Base-by-base conservation (phyloP, 2,329 filamentous ascomycete species). In the Pseudogymnoascus sp. region DNA sequence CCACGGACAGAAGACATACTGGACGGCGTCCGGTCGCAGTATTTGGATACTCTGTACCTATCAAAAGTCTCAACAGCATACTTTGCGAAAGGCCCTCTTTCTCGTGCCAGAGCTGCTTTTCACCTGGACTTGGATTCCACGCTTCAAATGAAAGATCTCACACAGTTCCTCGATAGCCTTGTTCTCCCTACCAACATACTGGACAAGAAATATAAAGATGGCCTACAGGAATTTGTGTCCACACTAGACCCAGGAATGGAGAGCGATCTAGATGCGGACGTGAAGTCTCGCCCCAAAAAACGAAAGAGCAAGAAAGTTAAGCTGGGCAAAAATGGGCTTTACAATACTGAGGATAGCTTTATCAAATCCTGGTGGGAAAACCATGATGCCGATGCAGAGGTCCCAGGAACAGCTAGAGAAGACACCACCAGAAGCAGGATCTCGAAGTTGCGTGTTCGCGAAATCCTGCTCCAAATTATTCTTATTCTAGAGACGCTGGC, bases 381-480 rank as follows among this genome's bases (percentile, higher is more conserved):
- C 63, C 83, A 83, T 70, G 80, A 81, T n/a, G 78, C 78, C 11
- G 79, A 82, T 44, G 77, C 83, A 21, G 82, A 85, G 62, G 64
- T 72, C 67, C 64, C 75, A 71, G 73, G 75, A 53, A 74, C 79
- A 61, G 74, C 82, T 1, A 75, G 79, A 4, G 78, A 83, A 15
- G 81, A 85, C 33, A 78, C 85, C 62, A 67, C 66, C 1, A 88
- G 83, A 70, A 81, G 83, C 19, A 83, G 88, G 42, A 77, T 87
- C n/a, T 82, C 86, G 2, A 81, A 85, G 61, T 75, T 93, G 40
- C 83, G 89, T 44, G 86, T 88, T 23, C 82, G 90, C 64, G 90
- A 95, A 76, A 92, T 89, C 0, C 88, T 93, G 69, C 77, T 93
- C 40, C 90, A 95, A 72, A 85, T 93, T 75, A 91, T 93, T 62